phyloP scores from a whole-genome alignment of 2,329 filamentous ascomycete genomes.

The Nigrospora sphaerica region DNA sequence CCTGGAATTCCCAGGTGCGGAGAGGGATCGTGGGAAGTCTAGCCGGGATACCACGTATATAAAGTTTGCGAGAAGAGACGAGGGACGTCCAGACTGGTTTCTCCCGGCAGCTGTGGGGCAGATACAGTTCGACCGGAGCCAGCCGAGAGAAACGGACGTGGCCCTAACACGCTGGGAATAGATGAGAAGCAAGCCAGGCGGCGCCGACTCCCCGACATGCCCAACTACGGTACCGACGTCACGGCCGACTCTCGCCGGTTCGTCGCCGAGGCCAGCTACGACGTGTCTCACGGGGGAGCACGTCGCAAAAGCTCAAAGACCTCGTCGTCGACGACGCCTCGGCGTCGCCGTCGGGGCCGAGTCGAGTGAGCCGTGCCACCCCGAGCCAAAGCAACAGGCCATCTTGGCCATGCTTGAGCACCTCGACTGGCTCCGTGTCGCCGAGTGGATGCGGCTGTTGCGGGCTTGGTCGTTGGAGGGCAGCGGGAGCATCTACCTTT shows the following conservation, averaged over 20 bases:
- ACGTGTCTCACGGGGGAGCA: constrained; percentile 4
- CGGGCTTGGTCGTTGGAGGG: background rate
- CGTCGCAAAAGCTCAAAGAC: constrained; percentile 14
- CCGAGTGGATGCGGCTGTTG: constrained; percentile 9
- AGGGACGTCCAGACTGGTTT: too few species aligned
- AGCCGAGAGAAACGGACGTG: too few species aligned
- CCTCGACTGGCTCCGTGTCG: constrained; percentile 6
- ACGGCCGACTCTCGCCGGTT: constrained; percentile 11
- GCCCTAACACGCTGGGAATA: too few species aligned
- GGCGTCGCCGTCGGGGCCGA: constrained; percentile 14
- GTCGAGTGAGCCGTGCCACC: constrained; percentile 13
- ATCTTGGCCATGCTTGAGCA: constrained; percentile 9
- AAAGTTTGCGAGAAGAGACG: too few species aligned
- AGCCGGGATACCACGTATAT: too few species aligned
- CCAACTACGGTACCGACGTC: constrained; percentile 1
- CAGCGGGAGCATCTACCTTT: too few species aligned
- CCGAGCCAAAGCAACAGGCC: constrained; percentile 3
- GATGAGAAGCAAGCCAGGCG: too few species aligned
- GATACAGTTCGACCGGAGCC: too few species aligned
- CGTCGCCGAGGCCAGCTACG: constrained; percentile 11
- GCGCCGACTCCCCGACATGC: too few species aligned
- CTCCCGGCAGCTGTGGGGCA: too few species aligned
- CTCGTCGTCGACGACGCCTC: constrained; percentile 15
- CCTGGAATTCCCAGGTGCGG: too few species aligned
- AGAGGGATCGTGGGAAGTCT: too few species aligned